Base-by-base conservation (phyloP, 352 stramenopile genomes). In the Detonula confervacea region DNA sequence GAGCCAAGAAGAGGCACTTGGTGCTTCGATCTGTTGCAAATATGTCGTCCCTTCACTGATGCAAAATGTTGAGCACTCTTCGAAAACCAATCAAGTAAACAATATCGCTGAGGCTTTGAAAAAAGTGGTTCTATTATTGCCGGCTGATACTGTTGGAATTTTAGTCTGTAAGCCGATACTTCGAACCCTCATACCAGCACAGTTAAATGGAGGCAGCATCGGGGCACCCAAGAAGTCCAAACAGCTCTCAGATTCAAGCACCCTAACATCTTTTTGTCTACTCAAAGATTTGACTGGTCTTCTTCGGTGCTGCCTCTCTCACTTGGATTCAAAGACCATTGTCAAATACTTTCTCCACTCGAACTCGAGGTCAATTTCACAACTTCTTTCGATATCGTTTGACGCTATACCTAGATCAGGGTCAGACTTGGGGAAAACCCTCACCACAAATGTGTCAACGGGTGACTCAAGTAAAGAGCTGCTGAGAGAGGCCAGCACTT, bases 101-200 rank as follows among this genome's bases (percentile, higher is more conserved):
- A 55, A 47, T 7, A 37, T 60, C 25, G 51, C 59, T 6, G 60
- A 69, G 57, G 20, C 73, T n/a, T 51, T 82, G 22, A 65, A 55
- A 22, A 77, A 18, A 24, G 25, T 82, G 0, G 3, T 77, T 12
- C 73, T 65, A 73, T 69, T 68, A n/a, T 20, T 82, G 8, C 49
- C 56, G 20, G 30, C 52, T 51, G 73, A 82, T 46, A 25, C 59
- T 9, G 25, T 77, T 73, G 60, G 65, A 27, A 52, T 82, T 16
- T 22, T 82, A 2, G 69, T 82, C 37, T 69, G 55, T 20, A 82
- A 77, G 30, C 66, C 66, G n/a, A 55, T 82, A 20, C 29, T 82
- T 56, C 60, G 60, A 9, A 64, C 49, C 25, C 47, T 68, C 27
- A 51, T 76, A 42, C 67, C 67, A 63, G 33, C 30, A 24, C 47